Conservation (phyloP, 257 asterid genomes). For the Capsicum pubescens region DNA sequence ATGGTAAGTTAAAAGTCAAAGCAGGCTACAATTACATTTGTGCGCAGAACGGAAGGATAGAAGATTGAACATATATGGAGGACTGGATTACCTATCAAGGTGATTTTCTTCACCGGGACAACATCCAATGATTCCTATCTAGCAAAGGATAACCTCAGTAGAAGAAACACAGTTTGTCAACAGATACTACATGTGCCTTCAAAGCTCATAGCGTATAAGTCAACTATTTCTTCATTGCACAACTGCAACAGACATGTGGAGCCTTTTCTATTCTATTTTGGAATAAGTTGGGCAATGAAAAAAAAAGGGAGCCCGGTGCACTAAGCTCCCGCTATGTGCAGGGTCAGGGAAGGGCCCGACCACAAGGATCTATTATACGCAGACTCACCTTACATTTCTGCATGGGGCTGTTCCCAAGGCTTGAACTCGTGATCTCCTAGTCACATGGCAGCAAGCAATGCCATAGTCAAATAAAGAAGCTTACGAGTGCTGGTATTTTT, state of each 20-base stretch:
- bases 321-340: too few relatives aligned
- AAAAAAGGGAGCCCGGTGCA: too few relatives aligned
- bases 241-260: conserved; percentile 17
- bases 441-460: neutral
- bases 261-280: neutral
- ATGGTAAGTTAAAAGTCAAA: conserved; percentile 7
- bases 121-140: neutral
- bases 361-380: too few relatives aligned
- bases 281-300: neutral
- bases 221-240: neutral
- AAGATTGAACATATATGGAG: neutral
- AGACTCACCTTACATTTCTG: too few relatives aligned
- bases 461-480: conserved; percentile 7
- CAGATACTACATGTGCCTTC: neutral
- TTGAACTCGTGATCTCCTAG: too few relatives aligned
- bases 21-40: neutral
- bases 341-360: too few relatives aligned
- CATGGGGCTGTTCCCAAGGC: too few relatives aligned
- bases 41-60: neutral
- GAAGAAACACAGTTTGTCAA: neutral
- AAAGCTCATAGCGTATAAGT: neutral
- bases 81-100: conserved; percentile 10
- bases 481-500: neutral
- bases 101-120: neutral
- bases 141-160: neutral